Evolutionary conservation across 805 yeast genomes (phyloP).

Genomic region (Maudiozyma turicensis): DNA sequence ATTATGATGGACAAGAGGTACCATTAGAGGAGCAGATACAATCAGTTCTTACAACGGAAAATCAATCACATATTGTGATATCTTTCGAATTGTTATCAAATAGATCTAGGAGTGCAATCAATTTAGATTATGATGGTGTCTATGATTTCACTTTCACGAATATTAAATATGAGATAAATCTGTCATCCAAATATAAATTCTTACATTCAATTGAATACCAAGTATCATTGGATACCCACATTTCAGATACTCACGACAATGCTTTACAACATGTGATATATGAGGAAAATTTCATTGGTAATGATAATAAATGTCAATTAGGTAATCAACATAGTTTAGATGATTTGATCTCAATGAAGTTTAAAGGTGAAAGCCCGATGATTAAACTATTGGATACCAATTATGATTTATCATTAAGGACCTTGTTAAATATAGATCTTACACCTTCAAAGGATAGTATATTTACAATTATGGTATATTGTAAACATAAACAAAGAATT

Average conservation of each 20-base stretch:
- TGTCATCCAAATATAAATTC: constrained; percentile 15
- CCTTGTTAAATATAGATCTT: constrained; percentile 28
- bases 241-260: constrained; percentile 11
- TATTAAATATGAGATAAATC: constrained; percentile 16
- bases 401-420: constrained; percentile 18
- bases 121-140: constrained; percentile 11
- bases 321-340: constrained; percentile 8
- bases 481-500: constrained; percentile 14
- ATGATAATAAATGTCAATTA: constrained; percentile 10
- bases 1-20: background rate
- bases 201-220: background rate
- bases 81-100: background rate
- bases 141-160: constrained; percentile 10
- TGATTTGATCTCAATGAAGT: constrained; percentile 16
- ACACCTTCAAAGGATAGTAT: constrained; percentile 25
- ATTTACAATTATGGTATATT: constrained; percentile 24
- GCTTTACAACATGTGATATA: constrained; percentile 11
- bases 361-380: constrained; percentile 15
- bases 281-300: constrained; percentile 9
- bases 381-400: constrained; percentile 9
- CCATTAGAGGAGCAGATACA: background rate
- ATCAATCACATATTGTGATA: background rate
- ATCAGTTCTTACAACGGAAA: background rate
- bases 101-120: constrained; percentile 1
- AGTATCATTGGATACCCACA: constrained; percentile 8